Base-by-base conservation (phyloP, 106 monocot genomes). In the Iris macrosiphon region DNA sequence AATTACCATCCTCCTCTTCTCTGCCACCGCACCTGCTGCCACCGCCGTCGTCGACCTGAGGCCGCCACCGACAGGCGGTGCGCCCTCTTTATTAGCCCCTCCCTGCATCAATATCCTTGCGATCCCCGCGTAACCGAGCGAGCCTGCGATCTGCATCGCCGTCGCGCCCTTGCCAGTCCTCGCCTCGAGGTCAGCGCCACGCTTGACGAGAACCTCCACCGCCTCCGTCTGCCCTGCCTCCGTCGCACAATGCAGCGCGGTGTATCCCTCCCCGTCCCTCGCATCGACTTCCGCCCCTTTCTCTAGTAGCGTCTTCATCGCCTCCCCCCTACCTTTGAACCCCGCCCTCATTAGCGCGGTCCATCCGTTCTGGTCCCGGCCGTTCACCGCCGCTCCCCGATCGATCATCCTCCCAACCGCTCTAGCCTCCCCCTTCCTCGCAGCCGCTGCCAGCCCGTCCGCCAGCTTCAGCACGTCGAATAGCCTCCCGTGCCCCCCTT, bases 261-360 rank as follows among this genome's bases (percentile, higher is more conserved):
- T 73, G 69, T 73, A 77, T 13, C 77, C 82, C 19, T 82, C 73
- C 5, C 45, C 72, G 27, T 82, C 77, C 40, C 61, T 43, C 13
- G 68, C 72, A 23, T 69, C 65, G 15, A 76, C 7, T 19, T 63
- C 61, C n/a, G 72, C 75, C 13, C 76, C 81, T 37, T 48, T 68
- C 18, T 61, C 72, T 29, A 72, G 12, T 16, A 82, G 31, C 60
- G 17, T 50, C 57, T 61, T 67, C 35, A 72, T 57, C 3, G 62
- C 41, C 39, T 73, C 69, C 37, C 39, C 47, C 25, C 61, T 55
- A 18, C 82, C 82, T 45, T 82, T 82, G 50, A 82, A 77, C 59
- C 49, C 77, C 17, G 82, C 82, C 37, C 77, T 31, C 69, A 77
- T 76, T 38, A 82, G 49, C 21, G 82, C 52, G 26, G 82, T 82